These are phyloP conservation scores for Cercospora brassicicola DNA, from an alignment of 2,329 filamentous ascomycete genomes.

Conservation along the genomic window DNA sequence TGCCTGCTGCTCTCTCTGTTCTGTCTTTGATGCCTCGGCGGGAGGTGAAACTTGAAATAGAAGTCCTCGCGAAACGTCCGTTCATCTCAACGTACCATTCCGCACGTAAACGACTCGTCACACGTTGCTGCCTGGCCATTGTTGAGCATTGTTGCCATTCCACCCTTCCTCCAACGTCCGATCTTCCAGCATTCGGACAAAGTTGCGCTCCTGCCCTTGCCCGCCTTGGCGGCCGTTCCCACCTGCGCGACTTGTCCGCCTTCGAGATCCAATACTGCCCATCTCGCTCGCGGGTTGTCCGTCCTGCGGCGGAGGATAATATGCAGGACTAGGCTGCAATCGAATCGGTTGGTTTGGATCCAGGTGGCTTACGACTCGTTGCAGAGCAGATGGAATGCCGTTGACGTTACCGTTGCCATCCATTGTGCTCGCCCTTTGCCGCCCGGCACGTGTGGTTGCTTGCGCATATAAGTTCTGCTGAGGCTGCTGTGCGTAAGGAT, in stretches of 20 bases:
- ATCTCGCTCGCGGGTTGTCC: slow-evolving; percentile 68
- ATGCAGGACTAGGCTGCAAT: slow-evolving; percentile 90
- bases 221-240: slow-evolving; percentile 44
- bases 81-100: background rate
- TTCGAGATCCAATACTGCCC: slow-evolving; percentile 63
- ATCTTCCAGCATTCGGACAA: slow-evolving; percentile 93
- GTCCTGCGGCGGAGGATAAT: slow-evolving; percentile 90
- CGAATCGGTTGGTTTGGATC: slow-evolving; percentile 93
- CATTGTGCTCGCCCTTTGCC: slow-evolving; percentile 93
- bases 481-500: slow-evolving; percentile 45
- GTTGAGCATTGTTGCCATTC: slow-evolving; percentile 30
- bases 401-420: slow-evolving; percentile 87
- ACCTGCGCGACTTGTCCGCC: slow-evolving; percentile 59
- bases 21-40: background rate
- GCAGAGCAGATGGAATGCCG: slow-evolving; percentile 87
- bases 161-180: slow-evolving; percentile 88
- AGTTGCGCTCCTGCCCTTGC: slow-evolving; percentile 66
- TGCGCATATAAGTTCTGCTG: slow-evolving; percentile 75
- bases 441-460: slow-evolving; percentile 71
- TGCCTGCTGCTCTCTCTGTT: background rate
- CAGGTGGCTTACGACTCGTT: slow-evolving; percentile 91
- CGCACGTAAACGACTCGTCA: background rate
- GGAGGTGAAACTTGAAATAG: background rate
- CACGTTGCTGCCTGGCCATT: slow-evolving; percentile 15
- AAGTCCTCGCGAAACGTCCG: background rate